These are phyloP conservation scores for Cytospora piceae DNA, from an alignment of 2,329 filamentous ascomycete species.

Conservation along the genomic window DNA sequence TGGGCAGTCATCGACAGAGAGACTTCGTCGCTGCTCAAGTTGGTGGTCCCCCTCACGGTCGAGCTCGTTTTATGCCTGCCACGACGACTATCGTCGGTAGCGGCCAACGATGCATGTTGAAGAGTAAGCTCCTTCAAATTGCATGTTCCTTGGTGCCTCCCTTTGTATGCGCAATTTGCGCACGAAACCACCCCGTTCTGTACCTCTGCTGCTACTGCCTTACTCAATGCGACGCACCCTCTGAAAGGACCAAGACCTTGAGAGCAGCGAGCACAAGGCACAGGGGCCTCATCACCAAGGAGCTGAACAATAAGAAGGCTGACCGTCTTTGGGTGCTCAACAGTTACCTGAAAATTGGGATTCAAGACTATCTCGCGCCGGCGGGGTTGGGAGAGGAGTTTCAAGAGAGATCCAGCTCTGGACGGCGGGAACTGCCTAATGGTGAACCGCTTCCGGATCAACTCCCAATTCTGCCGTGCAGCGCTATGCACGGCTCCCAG, in stretches of 20 bases:
- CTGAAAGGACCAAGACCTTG: constrained; percentile 5
- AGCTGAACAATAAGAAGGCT: constrained; percentile 21
- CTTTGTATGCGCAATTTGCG: constrained; percentile 16
- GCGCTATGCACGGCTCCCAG: not conserved
- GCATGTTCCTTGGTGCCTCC: not conserved
- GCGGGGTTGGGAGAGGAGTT: constrained; percentile 6
- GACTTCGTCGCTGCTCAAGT: not conserved
- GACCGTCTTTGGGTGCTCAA: constrained; percentile 5
- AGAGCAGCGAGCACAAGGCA: constrained; percentile 3
- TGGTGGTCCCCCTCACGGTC: not conserved
- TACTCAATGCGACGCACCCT: constrained; percentile 6
- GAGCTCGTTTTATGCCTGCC: not conserved
- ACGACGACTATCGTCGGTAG: not conserved
- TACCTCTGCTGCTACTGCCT: constrained; percentile 2
- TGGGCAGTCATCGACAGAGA: not conserved
- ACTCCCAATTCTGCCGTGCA: constrained; percentile 10
- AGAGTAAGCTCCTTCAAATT: not conserved
- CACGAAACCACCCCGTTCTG: constrained; percentile 11
- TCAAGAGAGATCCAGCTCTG: not conserved
- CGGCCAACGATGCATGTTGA: not conserved
- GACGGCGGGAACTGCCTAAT: not conserved
- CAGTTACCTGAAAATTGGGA: not conserved
- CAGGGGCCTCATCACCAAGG: constrained; percentile 4
- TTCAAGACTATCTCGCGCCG: not conserved
- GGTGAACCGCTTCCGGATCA: not conserved